Percentiles rank a stretch among this genome's conserved stretches.
phyloP scores from a whole-genome alignment of 1,139 yeast genomes.

The Debaryomycetaceae sp. region DNA sequence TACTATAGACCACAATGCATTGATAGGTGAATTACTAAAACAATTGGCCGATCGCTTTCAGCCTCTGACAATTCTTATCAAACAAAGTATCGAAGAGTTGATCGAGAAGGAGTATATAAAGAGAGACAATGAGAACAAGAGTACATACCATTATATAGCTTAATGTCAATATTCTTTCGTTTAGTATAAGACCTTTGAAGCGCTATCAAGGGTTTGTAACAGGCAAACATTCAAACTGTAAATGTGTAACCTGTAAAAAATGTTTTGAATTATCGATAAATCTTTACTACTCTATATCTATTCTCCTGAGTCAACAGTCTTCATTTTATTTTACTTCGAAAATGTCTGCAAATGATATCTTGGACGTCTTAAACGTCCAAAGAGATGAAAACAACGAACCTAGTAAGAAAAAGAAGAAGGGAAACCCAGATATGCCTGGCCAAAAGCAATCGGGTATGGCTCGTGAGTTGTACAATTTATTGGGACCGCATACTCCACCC shows the following conservation, averaged over 20 bases:
- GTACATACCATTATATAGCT: constrained; percentile 72
- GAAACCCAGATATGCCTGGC: constrained; percentile 18
- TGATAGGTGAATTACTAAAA: constrained; percentile 62
- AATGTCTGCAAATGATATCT: constrained; percentile 61
- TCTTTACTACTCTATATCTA: too few relatives aligned
- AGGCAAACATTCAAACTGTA: neutral
- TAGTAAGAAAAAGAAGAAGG: constrained; percentile 38
- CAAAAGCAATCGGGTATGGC: constrained; percentile 76
- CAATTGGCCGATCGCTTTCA: constrained; percentile 65
- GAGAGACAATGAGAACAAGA: constrained; percentile 62
- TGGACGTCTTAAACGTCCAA: constrained; percentile 73
- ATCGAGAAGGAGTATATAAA: constrained; percentile 81
- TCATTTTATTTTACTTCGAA: neutral
- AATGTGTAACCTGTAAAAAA: neutral
- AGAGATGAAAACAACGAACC: constrained; percentile 38
- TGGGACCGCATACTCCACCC: constrained; percentile 94
- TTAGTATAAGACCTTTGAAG: too few relatives aligned
- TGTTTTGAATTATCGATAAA: too few relatives aligned
- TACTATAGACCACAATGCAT: constrained; percentile 57
- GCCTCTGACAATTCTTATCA: constrained; percentile 66
- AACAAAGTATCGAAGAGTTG: constrained; percentile 74
- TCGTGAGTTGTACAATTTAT: constrained; percentile 78
- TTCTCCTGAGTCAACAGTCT: too few relatives aligned
- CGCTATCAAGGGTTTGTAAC: too few relatives aligned
- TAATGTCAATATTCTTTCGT: constrained; percentile 9